phyloP scores from a whole-genome alignment of 176 grass and related monocot genomes.

The Musa itinerans region DNA sequence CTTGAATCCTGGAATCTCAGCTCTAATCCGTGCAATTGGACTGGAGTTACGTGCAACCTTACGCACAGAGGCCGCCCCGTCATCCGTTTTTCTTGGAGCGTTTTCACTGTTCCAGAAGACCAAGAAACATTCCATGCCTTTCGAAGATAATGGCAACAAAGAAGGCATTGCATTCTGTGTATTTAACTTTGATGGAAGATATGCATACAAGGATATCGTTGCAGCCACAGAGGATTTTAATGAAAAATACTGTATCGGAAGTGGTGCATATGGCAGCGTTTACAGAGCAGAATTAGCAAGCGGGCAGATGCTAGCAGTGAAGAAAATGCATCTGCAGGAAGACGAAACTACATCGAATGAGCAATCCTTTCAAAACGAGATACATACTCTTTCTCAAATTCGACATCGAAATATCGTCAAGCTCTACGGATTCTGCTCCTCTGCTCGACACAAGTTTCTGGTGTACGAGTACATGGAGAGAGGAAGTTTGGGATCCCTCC shows the following conservation, averaged over 20 bases:
- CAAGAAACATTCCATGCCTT: too few relatives aligned
- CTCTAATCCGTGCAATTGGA: too few relatives aligned
- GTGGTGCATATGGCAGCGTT: not conserved
- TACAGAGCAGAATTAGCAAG: too few relatives aligned
- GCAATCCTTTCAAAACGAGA: conserved; percentile 17
- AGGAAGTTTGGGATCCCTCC: not conserved
- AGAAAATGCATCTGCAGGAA: too few relatives aligned
- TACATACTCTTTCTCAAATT: conserved; percentile 8
- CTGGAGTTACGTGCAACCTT: too few relatives aligned
- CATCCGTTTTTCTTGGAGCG: too few relatives aligned
- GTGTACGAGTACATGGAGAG: conserved; percentile 20
- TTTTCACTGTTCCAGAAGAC: too few relatives aligned
- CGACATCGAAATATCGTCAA: conserved; percentile 22
- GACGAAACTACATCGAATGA: too few relatives aligned
- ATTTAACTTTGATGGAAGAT: conserved; percentile 17
- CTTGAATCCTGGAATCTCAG: too few relatives aligned
- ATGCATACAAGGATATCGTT: conserved; percentile 11
- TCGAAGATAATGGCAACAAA: too few relatives aligned
- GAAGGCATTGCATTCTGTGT: not conserved
- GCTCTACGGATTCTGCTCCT: conserved; percentile 24
- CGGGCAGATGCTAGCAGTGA: too few relatives aligned
- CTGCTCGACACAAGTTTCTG: conserved; percentile 13
- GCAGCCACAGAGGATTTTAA: conserved; percentile 24
- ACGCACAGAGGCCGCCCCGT: too few relatives aligned
- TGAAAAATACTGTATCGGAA: conserved; percentile 13